Conservation (phyloP, 169 alveolate species). For the Eimeria praecox region DNA sequence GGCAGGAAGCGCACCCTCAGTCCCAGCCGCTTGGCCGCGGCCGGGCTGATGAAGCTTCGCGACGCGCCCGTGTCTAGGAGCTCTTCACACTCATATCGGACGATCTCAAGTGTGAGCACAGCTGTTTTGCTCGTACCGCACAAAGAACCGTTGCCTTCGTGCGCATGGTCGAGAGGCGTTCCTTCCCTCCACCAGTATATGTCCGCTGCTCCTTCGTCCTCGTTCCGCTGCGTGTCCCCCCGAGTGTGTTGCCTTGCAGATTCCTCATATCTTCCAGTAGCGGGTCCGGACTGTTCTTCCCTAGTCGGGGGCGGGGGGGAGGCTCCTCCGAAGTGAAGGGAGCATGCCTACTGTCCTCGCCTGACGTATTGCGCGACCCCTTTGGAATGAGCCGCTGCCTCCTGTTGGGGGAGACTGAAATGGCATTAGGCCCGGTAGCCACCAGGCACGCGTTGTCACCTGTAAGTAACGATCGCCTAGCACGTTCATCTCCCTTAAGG, state of each 20-base stretch:
- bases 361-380: neutral
- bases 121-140: neutral
- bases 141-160: neutral
- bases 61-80: neutral
- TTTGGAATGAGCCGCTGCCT: neutral
- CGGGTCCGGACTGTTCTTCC: neutral
- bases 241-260: neutral
- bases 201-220: neutral
- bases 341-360: neutral
- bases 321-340: neutral
- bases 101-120: neutral
- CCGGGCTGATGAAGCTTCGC: neutral
- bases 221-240: neutral
- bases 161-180: neutral
- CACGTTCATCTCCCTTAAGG: neutral
- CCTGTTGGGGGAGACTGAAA: neutral
- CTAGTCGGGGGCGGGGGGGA: neutral
- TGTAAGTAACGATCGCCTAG: neutral
- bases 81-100: neutral
- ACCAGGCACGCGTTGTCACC: neutral
- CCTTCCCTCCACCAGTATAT: neutral
- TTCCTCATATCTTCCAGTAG: neutral
- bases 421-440: constrained; percentile 12
- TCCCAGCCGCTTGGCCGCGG: neutral
- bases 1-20: neutral